These are phyloP conservation scores for Solanum virginianum DNA, from an alignment of 257 asterid species.

Conservation along the genomic window DNA sequence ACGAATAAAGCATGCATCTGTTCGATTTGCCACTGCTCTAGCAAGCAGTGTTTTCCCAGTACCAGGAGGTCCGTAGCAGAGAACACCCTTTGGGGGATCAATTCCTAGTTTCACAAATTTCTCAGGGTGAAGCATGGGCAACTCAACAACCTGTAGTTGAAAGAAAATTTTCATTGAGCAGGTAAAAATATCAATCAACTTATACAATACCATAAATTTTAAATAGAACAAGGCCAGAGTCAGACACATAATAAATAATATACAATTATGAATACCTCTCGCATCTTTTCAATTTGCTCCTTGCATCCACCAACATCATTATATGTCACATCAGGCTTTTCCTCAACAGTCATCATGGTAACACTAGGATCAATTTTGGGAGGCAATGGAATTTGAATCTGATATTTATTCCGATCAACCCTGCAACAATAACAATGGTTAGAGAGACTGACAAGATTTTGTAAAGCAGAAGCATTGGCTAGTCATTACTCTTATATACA, in stretches of 20 bases:
- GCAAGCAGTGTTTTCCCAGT: conserved; percentile 95
- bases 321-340: conserved; percentile 95
- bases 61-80: conserved; percentile 98
- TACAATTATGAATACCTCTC: conserved; percentile 50
- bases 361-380: conserved; percentile 99
- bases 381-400: conserved; percentile 96
- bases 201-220: neutral
- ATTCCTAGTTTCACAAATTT: conserved; percentile 95
- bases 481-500: neutral
- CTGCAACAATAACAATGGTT: conserved; percentile 26
- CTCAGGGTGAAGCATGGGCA: conserved; percentile 99
- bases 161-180: neutral
- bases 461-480: neutral
- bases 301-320: conserved; percentile 98
- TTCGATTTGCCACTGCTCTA: conserved; percentile 95
- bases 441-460: neutral
- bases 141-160: conserved; percentile 70
- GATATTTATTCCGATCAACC: conserved; percentile 91
- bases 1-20: conserved; percentile 96
- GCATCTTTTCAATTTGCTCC: conserved; percentile 97
- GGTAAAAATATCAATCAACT: neutral
- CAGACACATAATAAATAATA: neutral
- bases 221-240: neutral
- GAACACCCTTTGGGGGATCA: conserved; percentile 97
- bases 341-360: conserved; percentile 99